Evolutionary conservation across 1,284 basidiomycete genomes (phyloP), one percentile per base, ranked within the genome.

Genomic region (Leccinum griseonigrum): DNA sequence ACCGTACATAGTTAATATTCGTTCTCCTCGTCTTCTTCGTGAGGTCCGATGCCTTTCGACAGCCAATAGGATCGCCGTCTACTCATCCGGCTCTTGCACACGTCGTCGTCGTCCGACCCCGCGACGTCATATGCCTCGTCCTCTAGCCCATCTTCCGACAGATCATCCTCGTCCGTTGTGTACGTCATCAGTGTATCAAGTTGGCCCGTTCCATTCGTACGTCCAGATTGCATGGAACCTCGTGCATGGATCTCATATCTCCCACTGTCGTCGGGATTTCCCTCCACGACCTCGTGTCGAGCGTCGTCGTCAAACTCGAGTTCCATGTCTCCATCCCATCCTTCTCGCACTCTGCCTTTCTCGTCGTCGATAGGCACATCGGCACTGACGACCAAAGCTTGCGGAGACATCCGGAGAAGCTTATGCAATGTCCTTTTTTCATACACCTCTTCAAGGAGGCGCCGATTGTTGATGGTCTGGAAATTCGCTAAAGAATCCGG

Each of bases 391-490:
- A 72, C 61, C 43, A 63, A 43, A 56, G 63, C 57, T 57, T 63
- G 61, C 36, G 81, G 77, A 60, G 78, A 72, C 6, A 90, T 75
- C 5, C 83, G 85, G 3, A 92, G 75, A 46, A 87, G 76, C 31
- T 79, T 75, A 66, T 94, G 92, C 57, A 95, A 71, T 1, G 76
- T 74, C 56, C 83, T 77, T 56, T 80, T 79, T 63, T 90, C 83
- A 69, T 90, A 90, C 14, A 94, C 79, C 63, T 91, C 88, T 70
- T 85, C 81, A 6, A 93, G 84, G 16, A 91, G 76, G 59, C 77
- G 77, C 34, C 91, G 83, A 68, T 90, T 88, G 60, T 88, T 89
- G 60, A 92, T 83, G 3, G 86, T 88, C 88, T 92, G 16, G 51
- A 61, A 60, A 55, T 61, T 48, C 54, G 63, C 68, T 31, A 62